Conservation (phyloP, 805 yeast species). For the Kodamaea restingae region DNA sequence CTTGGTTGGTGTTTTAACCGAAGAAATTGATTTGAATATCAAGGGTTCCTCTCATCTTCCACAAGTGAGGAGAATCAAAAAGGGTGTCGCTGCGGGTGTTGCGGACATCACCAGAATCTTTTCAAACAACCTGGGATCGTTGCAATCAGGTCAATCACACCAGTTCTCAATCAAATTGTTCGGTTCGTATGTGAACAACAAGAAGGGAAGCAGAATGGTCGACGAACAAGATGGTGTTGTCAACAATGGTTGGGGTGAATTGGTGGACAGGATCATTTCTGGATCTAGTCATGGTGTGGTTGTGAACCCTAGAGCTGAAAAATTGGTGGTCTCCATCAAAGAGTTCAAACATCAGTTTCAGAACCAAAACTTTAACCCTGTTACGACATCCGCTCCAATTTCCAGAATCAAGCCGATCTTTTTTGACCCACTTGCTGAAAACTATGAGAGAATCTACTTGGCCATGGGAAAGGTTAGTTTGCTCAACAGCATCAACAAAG, state of each 20-base stretch:
- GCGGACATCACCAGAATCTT: slow-evolving; percentile 79
- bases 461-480: slow-evolving; percentile 48
- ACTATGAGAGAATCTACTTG: slow-evolving; percentile 59
- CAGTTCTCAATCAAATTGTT: slow-evolving; percentile 68
- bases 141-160: slow-evolving; percentile 60
- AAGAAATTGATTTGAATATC: slow-evolving; percentile 49
- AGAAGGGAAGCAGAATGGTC: slow-evolving; percentile 25
- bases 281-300: slow-evolving; percentile 78
- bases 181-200: slow-evolving; percentile 57
- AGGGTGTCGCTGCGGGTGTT: slow-evolving; percentile 87
- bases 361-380: slow-evolving; percentile 15
- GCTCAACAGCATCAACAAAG: slow-evolving; percentile 25
- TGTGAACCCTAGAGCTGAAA: slow-evolving; percentile 75
- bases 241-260: slow-evolving; percentile 86
- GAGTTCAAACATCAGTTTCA: slow-evolving; percentile 56
- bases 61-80: slow-evolving; percentile 47
- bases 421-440: slow-evolving; percentile 59
- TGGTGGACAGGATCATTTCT: slow-evolving; percentile 69
- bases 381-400: slow-evolving; percentile 47
- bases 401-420: slow-evolving; percentile 61
- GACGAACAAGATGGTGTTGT: slow-evolving; percentile 13
- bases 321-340: slow-evolving; percentile 63
- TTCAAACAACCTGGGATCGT: slow-evolving; percentile 57
- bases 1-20: slow-evolving; percentile 72
- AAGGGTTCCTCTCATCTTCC: slow-evolving; percentile 25